Conservation (phyloP, 2,329 filamentous ascomycete genomes). For the Aspergillus sp. region DNA sequence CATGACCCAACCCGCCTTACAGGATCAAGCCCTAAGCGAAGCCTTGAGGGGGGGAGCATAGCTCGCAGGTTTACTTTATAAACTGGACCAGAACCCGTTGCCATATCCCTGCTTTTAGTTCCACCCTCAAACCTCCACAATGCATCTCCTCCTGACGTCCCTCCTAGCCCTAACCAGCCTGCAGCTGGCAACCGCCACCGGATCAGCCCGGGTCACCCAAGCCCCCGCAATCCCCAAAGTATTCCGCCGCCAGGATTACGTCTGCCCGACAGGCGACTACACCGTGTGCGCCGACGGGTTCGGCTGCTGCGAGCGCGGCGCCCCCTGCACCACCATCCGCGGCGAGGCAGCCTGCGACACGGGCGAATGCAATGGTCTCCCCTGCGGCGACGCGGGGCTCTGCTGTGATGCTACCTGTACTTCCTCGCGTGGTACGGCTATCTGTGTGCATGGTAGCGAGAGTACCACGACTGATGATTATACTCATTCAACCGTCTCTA, state of each 20-base stretch:
- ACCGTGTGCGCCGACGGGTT: neutral
- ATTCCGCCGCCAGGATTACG: neutral
- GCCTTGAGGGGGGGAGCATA: neutral
- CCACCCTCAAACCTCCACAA: neutral
- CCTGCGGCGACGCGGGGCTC: neutral
- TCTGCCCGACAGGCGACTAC: neutral
- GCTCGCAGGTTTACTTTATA: neutral
- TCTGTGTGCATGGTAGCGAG: neutral
- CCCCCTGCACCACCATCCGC: constrained; percentile 4
- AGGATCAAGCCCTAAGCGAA: neutral
- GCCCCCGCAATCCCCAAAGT: neutral
- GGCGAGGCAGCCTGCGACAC: constrained; percentile 1
- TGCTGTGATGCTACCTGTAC: neutral
- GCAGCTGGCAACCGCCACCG: neutral
- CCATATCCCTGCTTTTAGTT: too few species aligned
- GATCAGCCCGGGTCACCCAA: neutral
- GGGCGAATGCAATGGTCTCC: neutral
- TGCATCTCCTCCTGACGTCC: neutral
- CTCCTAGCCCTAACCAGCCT: neutral
- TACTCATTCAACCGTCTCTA: too few species aligned
- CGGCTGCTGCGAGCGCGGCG: constrained; percentile 3
- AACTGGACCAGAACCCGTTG: neutral
- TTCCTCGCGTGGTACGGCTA: neutral
- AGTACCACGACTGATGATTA: too few species aligned
- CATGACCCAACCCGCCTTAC: neutral